Evolutionary conservation across 129 eudicot genomes (phyloP).

Genomic region (Arctium lappa): DNA sequence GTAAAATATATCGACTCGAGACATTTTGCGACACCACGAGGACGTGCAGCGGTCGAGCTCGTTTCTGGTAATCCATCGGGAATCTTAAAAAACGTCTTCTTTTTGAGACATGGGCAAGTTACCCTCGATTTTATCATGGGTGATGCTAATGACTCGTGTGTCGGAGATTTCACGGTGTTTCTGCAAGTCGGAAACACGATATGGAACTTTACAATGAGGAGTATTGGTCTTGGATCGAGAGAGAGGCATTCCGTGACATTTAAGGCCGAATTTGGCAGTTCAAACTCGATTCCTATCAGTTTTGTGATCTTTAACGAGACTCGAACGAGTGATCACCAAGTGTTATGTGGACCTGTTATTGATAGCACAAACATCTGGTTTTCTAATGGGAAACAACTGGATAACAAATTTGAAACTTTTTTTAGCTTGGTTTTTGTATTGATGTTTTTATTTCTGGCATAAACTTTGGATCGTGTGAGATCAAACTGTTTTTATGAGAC

Average conservation of each 20-base stretch:
- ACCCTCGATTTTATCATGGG: conserved; percentile 36
- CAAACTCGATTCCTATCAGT: conserved; percentile 2
- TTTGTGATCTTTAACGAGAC: conserved; percentile 31
- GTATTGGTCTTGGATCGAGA: conserved; percentile 36
- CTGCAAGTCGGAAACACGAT: conserved; percentile 20
- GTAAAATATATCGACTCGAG: conserved; percentile 43
- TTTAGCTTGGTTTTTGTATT: not conserved
- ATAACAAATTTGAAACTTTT: not conserved
- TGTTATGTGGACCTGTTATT: conserved; percentile 41
- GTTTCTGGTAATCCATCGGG: conserved; percentile 34
- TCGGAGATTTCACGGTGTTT: conserved; percentile 27
- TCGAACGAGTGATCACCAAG: conserved; percentile 20
- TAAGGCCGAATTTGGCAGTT: not conserved
- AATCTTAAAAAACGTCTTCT: not conserved
- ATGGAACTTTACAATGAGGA: conserved; percentile 27
- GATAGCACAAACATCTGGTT: conserved; percentile 20
- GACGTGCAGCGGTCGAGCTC: conserved; percentile 36
- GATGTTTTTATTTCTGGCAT: not conserved
- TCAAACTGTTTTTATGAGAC: too few relatives aligned
- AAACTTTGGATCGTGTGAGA: not conserved
- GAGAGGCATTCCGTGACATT: conserved; percentile 20
- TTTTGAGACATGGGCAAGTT: conserved; percentile 16
- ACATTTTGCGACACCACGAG: conserved; percentile 37
- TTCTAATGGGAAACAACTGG: not conserved
- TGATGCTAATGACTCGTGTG: conserved; percentile 44